Conservation (phyloP, 257 asterid species). For the Salvia hispanica region DNA sequence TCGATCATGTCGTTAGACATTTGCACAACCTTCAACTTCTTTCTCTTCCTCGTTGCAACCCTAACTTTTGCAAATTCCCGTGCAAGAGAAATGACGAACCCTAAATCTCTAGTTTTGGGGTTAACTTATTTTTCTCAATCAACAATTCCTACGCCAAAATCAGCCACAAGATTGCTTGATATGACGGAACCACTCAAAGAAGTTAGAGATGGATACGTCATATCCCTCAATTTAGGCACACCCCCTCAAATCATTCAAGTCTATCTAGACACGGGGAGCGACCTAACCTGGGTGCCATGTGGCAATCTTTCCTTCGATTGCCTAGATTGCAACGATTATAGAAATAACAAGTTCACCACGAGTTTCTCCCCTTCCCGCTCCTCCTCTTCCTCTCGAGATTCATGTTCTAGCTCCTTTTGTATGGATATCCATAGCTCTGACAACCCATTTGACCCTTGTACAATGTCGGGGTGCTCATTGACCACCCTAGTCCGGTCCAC, state of each 20-base stretch:
- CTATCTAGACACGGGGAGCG: slow-evolving; percentile 72
- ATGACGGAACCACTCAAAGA: slow-evolving; percentile 59
- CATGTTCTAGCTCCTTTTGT: slow-evolving; percentile 55
- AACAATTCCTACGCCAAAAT: slow-evolving; percentile 40
- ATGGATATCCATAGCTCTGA: slow-evolving; percentile 56
- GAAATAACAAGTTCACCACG: slow-evolving; percentile 36
- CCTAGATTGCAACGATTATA: slow-evolving; percentile 55
- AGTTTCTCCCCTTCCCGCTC: slow-evolving; percentile 56
- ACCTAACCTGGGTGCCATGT: slow-evolving; percentile 84
- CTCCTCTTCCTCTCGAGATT: slow-evolving; percentile 52
- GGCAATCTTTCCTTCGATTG: slow-evolving; percentile 64
- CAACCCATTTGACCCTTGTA: slow-evolving; percentile 58
- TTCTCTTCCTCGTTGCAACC: slow-evolving; percentile 31
- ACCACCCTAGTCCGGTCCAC: slow-evolving; percentile 43
- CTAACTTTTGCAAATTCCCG: slow-evolving; percentile 31
- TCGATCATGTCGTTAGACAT: slow-evolving; percentile 23
- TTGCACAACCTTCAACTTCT: slow-evolving; percentile 23
- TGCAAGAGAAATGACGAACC: slow-evolving; percentile 37
- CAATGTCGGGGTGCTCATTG: slow-evolving; percentile 60
- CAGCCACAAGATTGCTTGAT: slow-evolving; percentile 34
- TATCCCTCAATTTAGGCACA: slow-evolving; percentile 66
- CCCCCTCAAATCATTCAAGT: slow-evolving; percentile 70
- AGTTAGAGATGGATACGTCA: slow-evolving; percentile 60
- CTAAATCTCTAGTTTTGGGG: slow-evolving; percentile 49
- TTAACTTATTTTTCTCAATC: slow-evolving; percentile 48